Conservation (phyloP, 768 basidiomycete genomes). For the Collybiopsis luxurians region DNA sequence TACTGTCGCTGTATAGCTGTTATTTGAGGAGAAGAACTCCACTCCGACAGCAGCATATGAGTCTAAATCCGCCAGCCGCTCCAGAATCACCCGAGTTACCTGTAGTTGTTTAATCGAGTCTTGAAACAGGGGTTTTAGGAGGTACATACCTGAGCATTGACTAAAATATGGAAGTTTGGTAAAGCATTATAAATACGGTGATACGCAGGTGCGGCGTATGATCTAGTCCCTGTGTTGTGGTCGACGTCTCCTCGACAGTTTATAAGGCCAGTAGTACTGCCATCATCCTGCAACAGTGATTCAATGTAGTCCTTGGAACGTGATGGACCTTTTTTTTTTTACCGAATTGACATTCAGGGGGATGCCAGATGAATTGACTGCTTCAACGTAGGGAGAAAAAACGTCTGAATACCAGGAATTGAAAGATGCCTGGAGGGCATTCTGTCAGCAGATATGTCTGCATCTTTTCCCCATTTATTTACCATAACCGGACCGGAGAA, state of each 20-base stretch:
- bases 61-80: background rate
- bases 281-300: background rate
- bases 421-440: background rate
- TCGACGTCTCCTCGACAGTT: background rate
- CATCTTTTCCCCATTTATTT: background rate
- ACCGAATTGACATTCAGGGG: background rate
- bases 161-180: background rate
- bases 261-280: background rate
- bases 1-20: background rate
- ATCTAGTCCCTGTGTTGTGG: background rate
- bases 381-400: background rate
- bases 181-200: background rate
- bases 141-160: background rate
- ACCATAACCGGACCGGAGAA: background rate
- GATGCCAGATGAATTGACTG: background rate
- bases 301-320: background rate
- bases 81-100: background rate
- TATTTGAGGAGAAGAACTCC: background rate
- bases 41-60: background rate
- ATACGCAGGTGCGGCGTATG: background rate
- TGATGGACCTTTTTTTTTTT: background rate
- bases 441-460: background rate
- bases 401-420: background rate
- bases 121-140: background rate
- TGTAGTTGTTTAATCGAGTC: background rate